Conservation (phyloP, 176 grass and related monocot genomes). For the Otatea glauca region DNA sequence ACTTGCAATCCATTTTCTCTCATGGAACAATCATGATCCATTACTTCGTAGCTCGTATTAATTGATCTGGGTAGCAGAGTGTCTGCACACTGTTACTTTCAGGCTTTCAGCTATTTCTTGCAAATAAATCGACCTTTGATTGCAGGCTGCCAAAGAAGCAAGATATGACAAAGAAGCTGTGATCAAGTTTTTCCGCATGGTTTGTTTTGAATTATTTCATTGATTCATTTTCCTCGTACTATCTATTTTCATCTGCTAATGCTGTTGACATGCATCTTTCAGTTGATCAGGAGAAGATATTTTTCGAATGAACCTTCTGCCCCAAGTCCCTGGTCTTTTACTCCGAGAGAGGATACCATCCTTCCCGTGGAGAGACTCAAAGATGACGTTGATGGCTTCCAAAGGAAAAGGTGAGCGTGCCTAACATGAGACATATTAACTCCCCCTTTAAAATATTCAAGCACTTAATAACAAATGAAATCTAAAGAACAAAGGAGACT, state of each 20-base stretch:
- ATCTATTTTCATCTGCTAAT: conserved; percentile 32
- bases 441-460: background rate
- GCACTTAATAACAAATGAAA: background rate
- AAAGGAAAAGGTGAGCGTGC: conserved; percentile 62
- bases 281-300: conserved; percentile 95
- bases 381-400: conserved; percentile 63
- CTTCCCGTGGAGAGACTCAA: conserved; percentile 57
- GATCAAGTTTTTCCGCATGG: conserved; percentile 94
- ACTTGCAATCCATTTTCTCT: conserved; percentile 11
- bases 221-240: conserved; percentile 11
- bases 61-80: background rate
- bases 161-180: conserved; percentile 88
- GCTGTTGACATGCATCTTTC: conserved; percentile 45
- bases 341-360: conserved; percentile 54
- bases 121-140: background rate
- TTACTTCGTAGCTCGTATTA: background rate
- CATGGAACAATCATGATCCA: background rate
- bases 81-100: background rate
- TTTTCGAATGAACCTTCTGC: conserved; percentile 80
- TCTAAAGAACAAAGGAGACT: background rate
- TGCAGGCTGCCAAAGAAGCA: conserved; percentile 80
- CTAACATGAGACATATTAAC: conserved; percentile 23
- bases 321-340: conserved; percentile 71
- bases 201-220: conserved; percentile 44
- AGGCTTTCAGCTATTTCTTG: conserved; percentile 1